Conservation (phyloP, 1,284 basidiomycete species). For the Neotropicomus parvogracilis region DNA sequence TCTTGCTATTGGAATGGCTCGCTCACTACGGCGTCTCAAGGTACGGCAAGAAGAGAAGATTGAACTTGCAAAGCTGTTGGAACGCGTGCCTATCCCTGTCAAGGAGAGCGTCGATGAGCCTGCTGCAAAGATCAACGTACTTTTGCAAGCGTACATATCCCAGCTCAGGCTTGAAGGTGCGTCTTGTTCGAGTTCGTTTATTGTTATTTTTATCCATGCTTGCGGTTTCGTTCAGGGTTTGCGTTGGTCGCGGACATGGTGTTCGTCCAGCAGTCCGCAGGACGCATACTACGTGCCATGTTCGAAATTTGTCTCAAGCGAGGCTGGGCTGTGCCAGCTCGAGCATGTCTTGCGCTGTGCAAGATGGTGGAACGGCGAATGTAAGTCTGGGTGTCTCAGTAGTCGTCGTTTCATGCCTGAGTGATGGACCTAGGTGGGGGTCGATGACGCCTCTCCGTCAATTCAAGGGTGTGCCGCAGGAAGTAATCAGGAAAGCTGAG, state of each 20-base stretch:
- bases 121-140: constrained; percentile 70
- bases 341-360: constrained; percentile 89
- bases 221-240: constrained; percentile 52
- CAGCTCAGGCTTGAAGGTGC: constrained; percentile 87
- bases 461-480: constrained; percentile 85
- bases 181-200: constrained; percentile 3
- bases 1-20: background rate
- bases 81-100: no score
- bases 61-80: no score
- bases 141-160: constrained; percentile 94
- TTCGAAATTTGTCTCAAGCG: constrained; percentile 98
- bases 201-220: background rate
- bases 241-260: constrained; percentile 99
- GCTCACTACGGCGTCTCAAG: background rate
- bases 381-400: constrained; percentile 38
- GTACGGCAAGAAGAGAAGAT: no score
- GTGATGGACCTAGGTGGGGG: constrained; percentile 68
- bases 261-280: constrained; percentile 89
- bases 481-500: constrained; percentile 91
- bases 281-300: constrained; percentile 92
- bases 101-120: no score
- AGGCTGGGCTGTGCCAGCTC: constrained; percentile 95
- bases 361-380: constrained; percentile 95
- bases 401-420: background rate
- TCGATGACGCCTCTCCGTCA: constrained; percentile 97